These are phyloP conservation scores for Ilex asprella DNA, from an alignment of 257 asterid species.

Conservation along the genomic window DNA sequence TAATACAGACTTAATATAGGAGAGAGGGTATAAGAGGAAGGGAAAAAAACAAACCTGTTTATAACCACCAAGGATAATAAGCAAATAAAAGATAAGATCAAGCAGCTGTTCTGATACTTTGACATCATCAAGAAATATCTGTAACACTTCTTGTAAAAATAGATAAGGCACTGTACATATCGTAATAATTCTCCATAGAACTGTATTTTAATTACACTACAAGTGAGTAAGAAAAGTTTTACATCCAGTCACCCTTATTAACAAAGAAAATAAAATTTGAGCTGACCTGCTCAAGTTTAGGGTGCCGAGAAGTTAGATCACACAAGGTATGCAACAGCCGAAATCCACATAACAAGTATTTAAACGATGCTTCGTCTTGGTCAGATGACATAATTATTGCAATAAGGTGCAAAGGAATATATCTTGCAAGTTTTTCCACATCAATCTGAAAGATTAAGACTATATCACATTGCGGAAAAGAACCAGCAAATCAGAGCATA, in stretches of 20 bases:
- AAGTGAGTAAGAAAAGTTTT: too few species aligned
- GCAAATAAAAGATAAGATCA: conserved; percentile 72
- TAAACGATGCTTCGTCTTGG: conserved; percentile 59
- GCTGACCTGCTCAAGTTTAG: conserved; percentile 78
- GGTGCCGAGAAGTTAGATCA: conserved; percentile 85
- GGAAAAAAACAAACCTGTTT: conserved; percentile 52
- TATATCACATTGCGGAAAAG: conserved; percentile 4
- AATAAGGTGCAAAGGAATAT: conserved; percentile 86
- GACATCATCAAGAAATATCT: conserved; percentile 83
- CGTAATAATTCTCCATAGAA: not conserved
- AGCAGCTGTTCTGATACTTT: conserved; percentile 83
- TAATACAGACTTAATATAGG: conserved; percentile 10
- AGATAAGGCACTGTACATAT: not conserved
- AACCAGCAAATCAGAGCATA: not conserved
- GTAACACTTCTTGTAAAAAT: conserved; percentile 27
- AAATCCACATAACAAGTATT: conserved; percentile 84
- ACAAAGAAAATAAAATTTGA: too few species aligned
- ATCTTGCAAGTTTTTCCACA: conserved; percentile 68
- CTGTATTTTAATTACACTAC: too few species aligned
- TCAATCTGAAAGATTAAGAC: conserved; percentile 57
- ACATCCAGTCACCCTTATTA: too few species aligned
- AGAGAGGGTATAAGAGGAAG: conserved; percentile 3
- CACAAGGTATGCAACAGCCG: conserved; percentile 79
- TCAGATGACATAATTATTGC: conserved; percentile 77
- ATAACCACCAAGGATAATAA: conserved; percentile 62